Evolutionary conservation across 176 grass and related monocot species (phyloP).

Genomic region (Phragmites australis): DNA sequence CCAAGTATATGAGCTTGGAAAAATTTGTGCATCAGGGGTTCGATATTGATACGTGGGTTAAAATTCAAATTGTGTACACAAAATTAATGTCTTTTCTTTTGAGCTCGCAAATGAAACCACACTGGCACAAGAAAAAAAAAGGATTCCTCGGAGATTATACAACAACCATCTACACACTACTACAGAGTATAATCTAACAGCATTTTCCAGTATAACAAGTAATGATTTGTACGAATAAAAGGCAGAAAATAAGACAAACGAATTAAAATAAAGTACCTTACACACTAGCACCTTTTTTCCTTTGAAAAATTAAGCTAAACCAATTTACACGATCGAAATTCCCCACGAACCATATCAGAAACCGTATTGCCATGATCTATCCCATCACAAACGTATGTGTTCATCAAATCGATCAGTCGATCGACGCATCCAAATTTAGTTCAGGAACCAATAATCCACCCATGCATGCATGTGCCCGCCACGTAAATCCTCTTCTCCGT

Average conservation of each 20-base stretch:
- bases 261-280: not conserved
- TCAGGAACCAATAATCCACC: not conserved
- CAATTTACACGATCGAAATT: slow-evolving; percentile 38
- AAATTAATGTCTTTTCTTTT: no score
- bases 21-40: no score
- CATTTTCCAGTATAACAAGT: not conserved
- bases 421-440: slow-evolving; percentile 3
- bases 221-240: slow-evolving; percentile 3
- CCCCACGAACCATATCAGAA: slow-evolving; percentile 13
- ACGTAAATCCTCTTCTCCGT: slow-evolving; percentile 1
- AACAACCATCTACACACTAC: not conserved
- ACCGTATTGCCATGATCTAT: not conserved
- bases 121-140: not conserved
- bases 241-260: not conserved
- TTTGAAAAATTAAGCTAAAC: slow-evolving; percentile 38
- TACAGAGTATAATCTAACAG: slow-evolving; percentile 10
- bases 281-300: slow-evolving; percentile 26
- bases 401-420: not conserved
- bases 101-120: no score
- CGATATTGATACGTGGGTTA: no score
- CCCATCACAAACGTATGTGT: not conserved
- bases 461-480: not conserved
- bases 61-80: no score
- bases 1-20: no score
- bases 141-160: not conserved